These are phyloP conservation scores for Alternaria solani DNA, from an alignment of 2,329 filamentous ascomycete species.

Conservation along the genomic window DNA sequence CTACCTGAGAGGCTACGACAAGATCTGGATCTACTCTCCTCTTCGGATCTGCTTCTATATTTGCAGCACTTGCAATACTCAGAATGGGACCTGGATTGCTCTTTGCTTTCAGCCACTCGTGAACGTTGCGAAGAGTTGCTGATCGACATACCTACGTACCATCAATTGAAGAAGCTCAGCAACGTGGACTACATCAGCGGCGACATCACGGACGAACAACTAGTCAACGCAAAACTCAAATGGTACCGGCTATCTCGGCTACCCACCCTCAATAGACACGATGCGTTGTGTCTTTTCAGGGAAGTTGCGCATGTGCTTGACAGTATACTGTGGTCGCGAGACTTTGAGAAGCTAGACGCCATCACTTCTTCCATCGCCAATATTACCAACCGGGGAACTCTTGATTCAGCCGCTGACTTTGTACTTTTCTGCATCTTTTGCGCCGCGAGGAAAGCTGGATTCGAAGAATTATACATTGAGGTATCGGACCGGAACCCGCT, in stretches of 20 bases:
- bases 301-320: slow-evolving; percentile 40
- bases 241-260: slow-evolving; percentile 47
- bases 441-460: slow-evolving; percentile 62
- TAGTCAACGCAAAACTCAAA: slow-evolving; percentile 43
- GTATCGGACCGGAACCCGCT: slow-evolving; percentile 69
- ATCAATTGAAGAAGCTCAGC: slow-evolving; percentile 46
- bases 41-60: slow-evolving; percentile 45
- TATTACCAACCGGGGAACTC: slow-evolving; percentile 27
- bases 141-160: slow-evolving; percentile 48
- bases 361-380: slow-evolving; percentile 41
- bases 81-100: slow-evolving; percentile 43
- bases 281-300: slow-evolving; percentile 43
- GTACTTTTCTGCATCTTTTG: slow-evolving; percentile 66
- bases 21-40: slow-evolving; percentile 45
- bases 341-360: slow-evolving; percentile 39
- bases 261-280: slow-evolving; percentile 29
- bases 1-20: slow-evolving; percentile 42
- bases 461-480: slow-evolving; percentile 70
- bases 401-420: slow-evolving; percentile 58
- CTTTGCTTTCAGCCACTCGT: slow-evolving; percentile 38
- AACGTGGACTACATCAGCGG: slow-evolving; percentile 48
- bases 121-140: slow-evolving; percentile 43
- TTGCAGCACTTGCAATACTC: slow-evolving; percentile 47
- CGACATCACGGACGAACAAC: slow-evolving; percentile 36
- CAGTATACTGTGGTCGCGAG: slow-evolving; percentile 40